A percentile compares a stretch with the other conserved stretches of the same genome.
Evolutionary conservation across 306 rosid genomes (phyloP).

Genomic region (Lathyrus aphaca): DNA sequence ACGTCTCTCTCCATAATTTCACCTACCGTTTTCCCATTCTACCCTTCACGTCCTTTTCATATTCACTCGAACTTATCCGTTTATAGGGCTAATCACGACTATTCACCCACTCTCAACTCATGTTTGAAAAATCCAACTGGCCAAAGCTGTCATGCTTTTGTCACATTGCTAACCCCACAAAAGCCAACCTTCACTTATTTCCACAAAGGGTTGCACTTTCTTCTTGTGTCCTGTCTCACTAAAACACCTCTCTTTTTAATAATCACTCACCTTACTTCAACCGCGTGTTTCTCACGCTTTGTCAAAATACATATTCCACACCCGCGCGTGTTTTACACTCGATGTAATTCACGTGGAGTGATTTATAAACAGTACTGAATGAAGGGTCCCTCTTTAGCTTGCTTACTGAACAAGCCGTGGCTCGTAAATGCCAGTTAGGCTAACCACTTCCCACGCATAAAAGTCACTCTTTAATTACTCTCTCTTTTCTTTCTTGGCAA

Average conservation of each 20-base stretch:
- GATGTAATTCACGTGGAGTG: not conserved
- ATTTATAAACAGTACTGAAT: conserved; percentile 13
- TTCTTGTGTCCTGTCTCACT: not conserved
- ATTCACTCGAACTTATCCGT: not conserved
- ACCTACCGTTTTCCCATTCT: conserved; percentile 5
- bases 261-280: not conserved
- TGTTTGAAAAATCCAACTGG: conserved; percentile 42
- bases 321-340: conserved; percentile 39
- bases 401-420: conserved; percentile 51
- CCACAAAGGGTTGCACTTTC: conserved; percentile 39
- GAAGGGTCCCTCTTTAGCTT: conserved; percentile 36
- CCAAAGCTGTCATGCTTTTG: conserved; percentile 67
- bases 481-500: conserved; percentile 45
- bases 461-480: conserved; percentile 37
- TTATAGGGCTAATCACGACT: conserved; percentile 6
- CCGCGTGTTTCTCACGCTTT: conserved; percentile 46
- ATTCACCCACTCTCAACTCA: not conserved
- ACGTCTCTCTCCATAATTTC: conserved; percentile 49
- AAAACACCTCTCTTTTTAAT: conserved; percentile 8
- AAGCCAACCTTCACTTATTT: conserved; percentile 41
- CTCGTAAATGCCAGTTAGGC: conserved; percentile 52
- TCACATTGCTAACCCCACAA: conserved; percentile 43
- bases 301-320: not conserved
- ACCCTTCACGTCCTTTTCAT: conserved; percentile 3
- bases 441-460: conserved; percentile 41